phyloP scores from a whole-genome alignment of 306 rosid species.

The Ochetophila trinervis region DNA sequence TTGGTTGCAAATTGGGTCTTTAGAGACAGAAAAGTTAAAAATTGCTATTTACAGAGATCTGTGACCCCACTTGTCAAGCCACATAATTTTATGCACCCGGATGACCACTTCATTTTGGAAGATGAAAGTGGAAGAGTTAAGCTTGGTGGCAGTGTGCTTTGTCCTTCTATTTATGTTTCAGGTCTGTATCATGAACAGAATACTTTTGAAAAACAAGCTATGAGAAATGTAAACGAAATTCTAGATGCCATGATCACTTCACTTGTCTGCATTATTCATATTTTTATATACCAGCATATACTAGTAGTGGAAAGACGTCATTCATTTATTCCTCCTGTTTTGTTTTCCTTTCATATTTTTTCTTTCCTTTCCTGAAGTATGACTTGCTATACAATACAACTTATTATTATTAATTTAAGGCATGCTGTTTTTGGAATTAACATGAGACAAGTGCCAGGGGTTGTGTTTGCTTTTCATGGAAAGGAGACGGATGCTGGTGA shows the following conservation, averaged over 20 bases:
- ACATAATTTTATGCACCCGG: constrained; percentile 68
- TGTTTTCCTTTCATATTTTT: background rate
- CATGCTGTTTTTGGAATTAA: constrained; percentile 20
- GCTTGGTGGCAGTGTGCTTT: constrained; percentile 61
- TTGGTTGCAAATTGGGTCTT: constrained; percentile 19
- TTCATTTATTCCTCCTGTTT: too few relatives aligned
- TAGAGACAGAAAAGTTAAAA: constrained; percentile 9
- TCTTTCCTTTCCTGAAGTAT: too few relatives aligned
- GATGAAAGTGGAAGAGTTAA: constrained; percentile 95
- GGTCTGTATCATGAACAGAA: constrained; percentile 42
- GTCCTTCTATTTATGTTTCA: constrained; percentile 76
- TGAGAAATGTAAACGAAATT: background rate
- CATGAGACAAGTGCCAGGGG: constrained; percentile 45
- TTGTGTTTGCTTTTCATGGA: constrained; percentile 75
- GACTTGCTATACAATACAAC: too few relatives aligned
- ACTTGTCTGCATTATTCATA: background rate
- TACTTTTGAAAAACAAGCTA: constrained; percentile 1
- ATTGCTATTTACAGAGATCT: constrained; percentile 51
- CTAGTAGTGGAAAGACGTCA: too few relatives aligned
- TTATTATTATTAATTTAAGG: background rate
- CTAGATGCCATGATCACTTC: background rate
- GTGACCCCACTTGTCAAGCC: constrained; percentile 61
- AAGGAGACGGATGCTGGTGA: constrained; percentile 70
- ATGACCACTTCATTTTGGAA: constrained; percentile 79
- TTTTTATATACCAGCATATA: too few relatives aligned